These are phyloP conservation scores for Paratinospora sagittata DNA, from an alignment of 164 flowering plant genomes.

Conservation along the genomic window DNA sequence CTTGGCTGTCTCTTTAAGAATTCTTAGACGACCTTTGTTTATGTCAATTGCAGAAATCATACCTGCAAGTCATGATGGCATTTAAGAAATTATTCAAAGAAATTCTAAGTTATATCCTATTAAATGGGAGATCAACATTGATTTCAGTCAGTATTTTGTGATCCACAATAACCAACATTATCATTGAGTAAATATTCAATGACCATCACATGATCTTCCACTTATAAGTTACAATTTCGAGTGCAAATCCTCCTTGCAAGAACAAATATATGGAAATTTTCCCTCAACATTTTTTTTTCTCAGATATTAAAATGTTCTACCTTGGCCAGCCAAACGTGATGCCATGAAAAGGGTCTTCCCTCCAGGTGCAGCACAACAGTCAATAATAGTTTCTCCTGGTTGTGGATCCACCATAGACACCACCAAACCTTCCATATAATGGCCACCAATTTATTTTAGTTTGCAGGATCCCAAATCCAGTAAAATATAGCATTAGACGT, in stretches of 20 bases:
- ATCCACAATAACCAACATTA: too few species aligned
- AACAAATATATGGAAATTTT: neutral
- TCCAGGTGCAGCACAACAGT: constrained; percentile 97
- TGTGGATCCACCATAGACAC: constrained; percentile 82
- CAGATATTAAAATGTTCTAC: constrained; percentile 20
- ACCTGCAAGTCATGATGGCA: constrained; percentile 38
- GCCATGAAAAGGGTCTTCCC: constrained; percentile 96
- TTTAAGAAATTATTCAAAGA: constrained; percentile 1
- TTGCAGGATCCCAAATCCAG: neutral
- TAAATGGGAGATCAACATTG: too few species aligned
- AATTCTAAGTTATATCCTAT: too few species aligned
- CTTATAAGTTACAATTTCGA: neutral
- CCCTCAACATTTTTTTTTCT: neutral
- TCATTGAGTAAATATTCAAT: too few species aligned
- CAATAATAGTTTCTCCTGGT: constrained; percentile 71
- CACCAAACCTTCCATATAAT: constrained; percentile 53
- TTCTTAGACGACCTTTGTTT: constrained; percentile 76
- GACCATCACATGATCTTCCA: neutral
- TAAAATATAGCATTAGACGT: neutral
- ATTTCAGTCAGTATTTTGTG: too few species aligned
- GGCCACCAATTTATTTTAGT: neutral
- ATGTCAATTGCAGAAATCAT: constrained; percentile 70
- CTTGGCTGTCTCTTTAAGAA: constrained; percentile 75
- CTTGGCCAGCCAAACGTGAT: constrained; percentile 57
- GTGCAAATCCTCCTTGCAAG: neutral